Base-by-base conservation (phyloP, 2,329 filamentous ascomycete species). In the Trichoderma aggressivum region DNA sequence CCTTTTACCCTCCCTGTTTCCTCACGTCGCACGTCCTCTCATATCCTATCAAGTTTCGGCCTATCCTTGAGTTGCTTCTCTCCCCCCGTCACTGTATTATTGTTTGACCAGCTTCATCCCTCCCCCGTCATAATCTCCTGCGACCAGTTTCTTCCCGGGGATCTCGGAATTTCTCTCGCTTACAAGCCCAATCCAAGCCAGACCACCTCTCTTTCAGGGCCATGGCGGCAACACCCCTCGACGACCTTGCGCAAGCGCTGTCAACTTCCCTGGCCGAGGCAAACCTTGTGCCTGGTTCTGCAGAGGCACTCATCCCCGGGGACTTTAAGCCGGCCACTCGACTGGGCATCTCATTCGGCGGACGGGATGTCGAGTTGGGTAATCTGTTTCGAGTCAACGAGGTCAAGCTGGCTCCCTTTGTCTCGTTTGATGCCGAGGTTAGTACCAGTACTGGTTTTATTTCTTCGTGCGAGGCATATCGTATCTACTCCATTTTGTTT, bases 321-420 rank as follows among this genome's bases (percentile, higher is more conserved):
- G 74, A 73, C 30, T 87, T 87, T 76, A 78, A 76, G 58, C 84
- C 85, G 1, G 79, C 78, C 4, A 81, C 82, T 6, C 73, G 80
- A 39, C 79, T 87, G 6, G 72, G 73, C 8, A 75, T 87, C 16
- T 74, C 78, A 11, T 80, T 81, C 65, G 77, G 75, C 5, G 81
- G 70, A n/a, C 80, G 78, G 66, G 68, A 71, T 5, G 78, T 82
- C 3, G 73, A 80, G 2, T 66, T 81, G 26, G 83, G 83, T 1
- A 83, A 80, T 43, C 76, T 83, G 36, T 81, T 85, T 74, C 81
- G 82, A 56, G 79, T 79, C 10, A 76, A 75, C 14, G 82, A 84
- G 62, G 80, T 79, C 72, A 80, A 78, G 71, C 73, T 76, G 4
- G 75, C 77, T 26, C 84, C 84, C 1, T 80, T 74, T 28, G 77